A percentile compares a stretch with the other conserved stretches of the same genome.
Evolutionary conservation across 768 basidiomycete genomes (phyloP).

Genomic region (Suillus sp.): DNA sequence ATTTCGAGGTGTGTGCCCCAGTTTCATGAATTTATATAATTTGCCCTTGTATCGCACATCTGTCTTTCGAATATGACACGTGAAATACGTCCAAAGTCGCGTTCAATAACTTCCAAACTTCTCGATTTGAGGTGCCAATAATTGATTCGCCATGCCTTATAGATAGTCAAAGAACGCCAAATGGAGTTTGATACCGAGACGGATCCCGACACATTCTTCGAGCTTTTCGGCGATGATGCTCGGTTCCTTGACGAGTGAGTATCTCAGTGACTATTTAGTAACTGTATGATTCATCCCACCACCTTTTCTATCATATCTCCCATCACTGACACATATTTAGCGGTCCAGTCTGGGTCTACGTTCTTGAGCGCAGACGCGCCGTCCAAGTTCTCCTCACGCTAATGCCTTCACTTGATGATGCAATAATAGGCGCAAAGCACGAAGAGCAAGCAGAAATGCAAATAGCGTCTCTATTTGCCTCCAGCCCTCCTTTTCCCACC

Average conservation of each 20-base stretch:
- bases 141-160: constrained; percentile 23
- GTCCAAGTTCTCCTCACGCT: constrained; percentile 80
- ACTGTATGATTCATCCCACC: not conserved
- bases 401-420: constrained; percentile 60
- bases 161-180: constrained; percentile 87
- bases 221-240: constrained; percentile 80
- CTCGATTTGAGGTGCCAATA: constrained; percentile 10
- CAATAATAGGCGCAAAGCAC: constrained; percentile 73
- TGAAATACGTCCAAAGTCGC: not conserved
- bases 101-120: not conserved
- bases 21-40: not conserved
- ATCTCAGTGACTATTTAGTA: constrained; percentile 1
- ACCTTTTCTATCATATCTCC: not conserved
- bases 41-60: not conserved
- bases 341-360: constrained; percentile 90
- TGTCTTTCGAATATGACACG: constrained; percentile 14
- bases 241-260: constrained; percentile 77
- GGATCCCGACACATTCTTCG: constrained; percentile 76
- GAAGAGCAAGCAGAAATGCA: constrained; percentile 72
- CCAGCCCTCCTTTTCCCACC: constrained; percentile 78
- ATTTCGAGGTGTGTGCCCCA: constrained; percentile 66
- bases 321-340: constrained; percentile 38
- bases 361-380: constrained; percentile 79
- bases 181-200: constrained; percentile 87
- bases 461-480: constrained; percentile 76